Base-by-base conservation (phyloP, 164 flowering plant genomes). In the Liquidambar formosana region DNA sequence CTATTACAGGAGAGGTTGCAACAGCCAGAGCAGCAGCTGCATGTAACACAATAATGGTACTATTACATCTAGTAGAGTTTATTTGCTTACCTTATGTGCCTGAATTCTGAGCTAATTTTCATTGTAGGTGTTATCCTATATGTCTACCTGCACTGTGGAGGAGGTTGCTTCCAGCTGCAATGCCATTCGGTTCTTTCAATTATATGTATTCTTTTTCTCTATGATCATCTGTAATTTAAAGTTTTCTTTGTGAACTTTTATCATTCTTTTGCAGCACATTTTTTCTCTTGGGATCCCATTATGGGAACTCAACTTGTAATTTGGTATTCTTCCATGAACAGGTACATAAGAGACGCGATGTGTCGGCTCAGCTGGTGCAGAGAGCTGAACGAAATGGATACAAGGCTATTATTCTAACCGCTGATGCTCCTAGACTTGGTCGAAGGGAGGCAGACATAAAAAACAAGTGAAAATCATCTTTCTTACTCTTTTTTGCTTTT, bases 11-110 rank as follows among this genome's bases (percentile, higher is more conserved):
- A 54, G 98, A 89, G 81, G 65, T 82, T 48, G 94, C 94, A 18
- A 93, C 98, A 19, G 92, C 97, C 44, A 85, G 81, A 84, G 97
- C 91, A 76, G 91, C 91, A 5, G 92, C 94, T 52, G 78, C 92
- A 26, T 80, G 84, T 73, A 78, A 84, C 66, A 82, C 85, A 5
- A 90, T 91, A 57, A 93, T 91, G 97, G 97, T 94, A 81, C 10
- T 63, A 28, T 27, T 14, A 23, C 33, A 58, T 28, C 25, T 5
- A 11, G 8, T 46, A 15, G 33, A 33, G 15, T 11, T 43, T 19
- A 6, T 51, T 25, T 16, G n/a, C 4, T 63, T 49, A 19, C 19
- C 38, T 64, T 45, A 14, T n/a, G 8, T 49, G 14, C 25, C 41
- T 53, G 45, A 44, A 19, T 61, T 15, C 21, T 64, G 48, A 45